Evolutionary conservation across 75 land plant species (phyloP).

Genomic region (Picea sitchensis): DNA sequence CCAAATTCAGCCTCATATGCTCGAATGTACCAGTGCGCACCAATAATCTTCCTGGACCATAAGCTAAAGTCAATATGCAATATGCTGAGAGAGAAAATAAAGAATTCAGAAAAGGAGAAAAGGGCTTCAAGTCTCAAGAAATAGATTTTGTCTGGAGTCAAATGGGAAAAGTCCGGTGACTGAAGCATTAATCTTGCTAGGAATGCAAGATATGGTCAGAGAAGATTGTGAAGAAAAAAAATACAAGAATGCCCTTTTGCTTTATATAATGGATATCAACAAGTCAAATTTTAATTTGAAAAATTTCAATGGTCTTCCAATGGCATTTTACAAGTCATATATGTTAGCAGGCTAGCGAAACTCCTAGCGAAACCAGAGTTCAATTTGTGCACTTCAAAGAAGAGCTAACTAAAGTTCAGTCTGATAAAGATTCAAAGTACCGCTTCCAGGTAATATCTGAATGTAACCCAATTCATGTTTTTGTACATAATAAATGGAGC

Average conservation of each 20-base stretch:
- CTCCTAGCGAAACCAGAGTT: not conserved
- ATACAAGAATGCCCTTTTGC: too few relatives aligned
- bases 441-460: not conserved
- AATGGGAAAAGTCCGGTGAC: not conserved
- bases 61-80: not conserved
- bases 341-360: too few relatives aligned
- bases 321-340: too few relatives aligned
- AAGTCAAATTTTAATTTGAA: too few relatives aligned
- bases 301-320: too few relatives aligned
- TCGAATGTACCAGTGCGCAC: constrained; percentile 41
- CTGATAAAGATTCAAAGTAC: not conserved
- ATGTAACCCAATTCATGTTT: not conserved
- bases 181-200: not conserved
- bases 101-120: not conserved
- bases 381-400: not conserved
- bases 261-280: too few relatives aligned
- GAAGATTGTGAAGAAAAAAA: not conserved
- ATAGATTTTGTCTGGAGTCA: not conserved
- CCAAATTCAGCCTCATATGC: constrained; percentile 47
- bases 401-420: not conserved
- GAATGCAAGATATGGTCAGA: not conserved
- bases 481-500: not conserved
- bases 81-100: not conserved
- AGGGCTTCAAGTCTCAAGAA: not conserved
- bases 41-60: constrained; percentile 39